Evolutionary conservation across 1,139 yeast species (phyloP).

Genomic region (Suhomyces coccinellae): DNA sequence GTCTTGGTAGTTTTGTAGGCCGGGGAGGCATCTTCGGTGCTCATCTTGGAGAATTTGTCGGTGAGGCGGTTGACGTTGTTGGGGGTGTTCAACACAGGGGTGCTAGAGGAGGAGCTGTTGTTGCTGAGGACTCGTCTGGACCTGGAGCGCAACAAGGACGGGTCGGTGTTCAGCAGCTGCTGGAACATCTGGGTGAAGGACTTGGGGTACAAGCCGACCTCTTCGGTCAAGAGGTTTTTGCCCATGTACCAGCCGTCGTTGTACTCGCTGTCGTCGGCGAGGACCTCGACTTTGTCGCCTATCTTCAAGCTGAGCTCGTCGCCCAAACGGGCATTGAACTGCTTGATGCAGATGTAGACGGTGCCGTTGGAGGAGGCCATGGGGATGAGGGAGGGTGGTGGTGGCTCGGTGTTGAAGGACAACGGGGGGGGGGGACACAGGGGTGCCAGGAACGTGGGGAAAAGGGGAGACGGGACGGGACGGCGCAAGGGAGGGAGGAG

Average conservation of each 20-base stretch:
- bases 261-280: constrained; percentile 90
- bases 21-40: constrained; percentile 18
- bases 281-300: constrained; percentile 86
- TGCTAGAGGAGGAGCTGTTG: constrained; percentile 3
- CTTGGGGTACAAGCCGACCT: constrained; percentile 87
- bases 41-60: constrained; percentile 21
- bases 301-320: constrained; percentile 80
- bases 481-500: not conserved
- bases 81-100: constrained; percentile 11
- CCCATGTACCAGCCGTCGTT: constrained; percentile 99
- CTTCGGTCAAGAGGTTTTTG: constrained; percentile 64
- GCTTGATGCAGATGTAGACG: constrained; percentile 67
- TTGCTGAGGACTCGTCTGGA: constrained; percentile 47
- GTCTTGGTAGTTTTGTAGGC: constrained; percentile 50
- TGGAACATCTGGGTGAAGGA: constrained; percentile 63
- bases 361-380: constrained; percentile 18
- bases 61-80: constrained; percentile 18
- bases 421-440: not conserved
- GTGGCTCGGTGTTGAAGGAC: not conserved
- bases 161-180: constrained; percentile 18
- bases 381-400: not conserved
- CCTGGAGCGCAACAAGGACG: constrained; percentile 52
- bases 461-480: not conserved
- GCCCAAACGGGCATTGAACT: constrained; percentile 80
- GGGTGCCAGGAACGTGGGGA: not conserved